phyloP scores from a whole-genome alignment of 495 filamentous ascomycete genomes.

The Tuber borchii region DNA sequence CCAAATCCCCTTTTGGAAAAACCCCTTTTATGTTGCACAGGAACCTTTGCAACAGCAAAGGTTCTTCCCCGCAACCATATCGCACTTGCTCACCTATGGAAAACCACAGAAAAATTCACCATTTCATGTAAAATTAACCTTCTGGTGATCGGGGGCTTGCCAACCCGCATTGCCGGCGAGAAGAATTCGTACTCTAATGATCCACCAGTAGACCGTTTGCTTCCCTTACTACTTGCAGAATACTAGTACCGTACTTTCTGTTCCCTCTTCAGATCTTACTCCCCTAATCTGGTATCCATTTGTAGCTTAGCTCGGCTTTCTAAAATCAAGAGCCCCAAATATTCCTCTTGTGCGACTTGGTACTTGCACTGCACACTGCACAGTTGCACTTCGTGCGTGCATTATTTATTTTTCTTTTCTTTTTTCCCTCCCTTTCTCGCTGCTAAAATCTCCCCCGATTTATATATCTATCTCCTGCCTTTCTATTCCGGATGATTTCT shows the following conservation, averaged over 20 bases:
- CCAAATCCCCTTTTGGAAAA: background rate
- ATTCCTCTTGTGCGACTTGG: background rate
- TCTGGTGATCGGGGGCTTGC: background rate
- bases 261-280: background rate
- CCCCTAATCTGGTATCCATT: background rate
- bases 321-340: background rate
- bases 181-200: background rate
- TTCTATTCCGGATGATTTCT: background rate
- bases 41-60: background rate
- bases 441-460: background rate
- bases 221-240: background rate
- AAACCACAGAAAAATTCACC: background rate
- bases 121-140: background rate
- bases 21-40: background rate
- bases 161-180: background rate
- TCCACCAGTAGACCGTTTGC: background rate
- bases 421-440: background rate
- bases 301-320: background rate
- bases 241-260: background rate
- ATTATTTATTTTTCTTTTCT: background rate
- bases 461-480: background rate
- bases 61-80: background rate
- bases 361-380: slow-evolving; percentile 1
- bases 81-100: background rate
- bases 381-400: background rate